These are phyloP conservation scores for Syzygium grande DNA, from an alignment of 345 rosid species.

Conservation along the genomic window DNA sequence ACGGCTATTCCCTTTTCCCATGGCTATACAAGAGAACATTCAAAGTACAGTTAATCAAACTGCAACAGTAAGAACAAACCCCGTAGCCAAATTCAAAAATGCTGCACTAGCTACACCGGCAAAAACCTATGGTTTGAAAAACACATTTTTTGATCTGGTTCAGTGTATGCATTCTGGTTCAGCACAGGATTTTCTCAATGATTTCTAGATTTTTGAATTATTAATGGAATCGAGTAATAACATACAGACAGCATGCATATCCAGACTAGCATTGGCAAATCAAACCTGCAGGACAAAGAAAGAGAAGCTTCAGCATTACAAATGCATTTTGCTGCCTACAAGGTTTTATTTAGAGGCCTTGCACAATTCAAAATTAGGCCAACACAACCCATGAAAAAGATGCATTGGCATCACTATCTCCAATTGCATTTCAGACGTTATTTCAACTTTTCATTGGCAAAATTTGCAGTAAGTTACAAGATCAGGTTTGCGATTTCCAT, in stretches of 20 bases:
- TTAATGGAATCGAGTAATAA: conserved; percentile 34
- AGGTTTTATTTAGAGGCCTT: conserved; percentile 11
- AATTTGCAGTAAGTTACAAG: not conserved
- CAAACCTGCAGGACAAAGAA: conserved; percentile 91
- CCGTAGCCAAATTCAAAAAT: not conserved
- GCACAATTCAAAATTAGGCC: not conserved
- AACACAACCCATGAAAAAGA: not conserved
- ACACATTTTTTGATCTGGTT: conserved; percentile 3
- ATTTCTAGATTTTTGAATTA: not conserved
- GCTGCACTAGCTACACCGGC: conserved; percentile 7
- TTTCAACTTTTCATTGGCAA: not conserved
- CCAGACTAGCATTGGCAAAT: conserved; percentile 79
- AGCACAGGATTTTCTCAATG: not conserved
- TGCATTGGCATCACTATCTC: not conserved
- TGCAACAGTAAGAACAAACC: not conserved
- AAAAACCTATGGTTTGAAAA: not conserved
- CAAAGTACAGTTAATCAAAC: not conserved
- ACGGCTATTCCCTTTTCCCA: no score
- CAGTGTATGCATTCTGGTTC: not conserved
- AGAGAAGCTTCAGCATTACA: conserved; percentile 76
- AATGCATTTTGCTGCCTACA: not conserved
- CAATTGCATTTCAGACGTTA: not conserved
- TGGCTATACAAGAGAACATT: not conserved
- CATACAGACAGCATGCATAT: conserved; percentile 46
- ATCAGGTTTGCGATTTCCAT: not conserved